These are phyloP conservation scores for Paramarasmius palmivorus DNA, from an alignment of 1,284 basidiomycete species.

Conservation along the genomic window DNA sequence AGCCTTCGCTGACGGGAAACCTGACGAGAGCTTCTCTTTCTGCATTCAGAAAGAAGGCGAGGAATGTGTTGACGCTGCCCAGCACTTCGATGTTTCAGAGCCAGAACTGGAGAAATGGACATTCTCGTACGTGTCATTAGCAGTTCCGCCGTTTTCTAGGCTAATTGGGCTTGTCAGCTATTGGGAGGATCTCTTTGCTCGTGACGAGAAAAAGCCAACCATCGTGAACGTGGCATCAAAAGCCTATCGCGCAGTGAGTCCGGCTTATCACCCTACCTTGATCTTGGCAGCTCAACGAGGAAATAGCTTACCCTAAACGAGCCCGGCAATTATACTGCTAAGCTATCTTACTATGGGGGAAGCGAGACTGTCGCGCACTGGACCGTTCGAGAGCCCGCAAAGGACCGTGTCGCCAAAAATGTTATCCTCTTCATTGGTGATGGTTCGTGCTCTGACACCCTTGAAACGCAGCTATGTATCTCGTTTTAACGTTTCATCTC, in stretches of 20 bases:
- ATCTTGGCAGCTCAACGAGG: not conserved
- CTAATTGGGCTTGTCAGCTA: constrained; percentile 26
- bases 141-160: not conserved
- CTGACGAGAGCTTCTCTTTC: constrained; percentile 38
- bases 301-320: constrained; percentile 24
- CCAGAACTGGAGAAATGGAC: constrained; percentile 38
- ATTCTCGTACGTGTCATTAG: constrained; percentile 31
- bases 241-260: constrained; percentile 38
- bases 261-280: not conserved
- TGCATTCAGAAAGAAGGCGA: constrained; percentile 33
- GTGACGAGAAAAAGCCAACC: constrained; percentile 31
- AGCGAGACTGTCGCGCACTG: constrained; percentile 34
- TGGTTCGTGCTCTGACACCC: constrained; percentile 25
- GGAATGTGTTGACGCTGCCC: constrained; percentile 29
- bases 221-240: constrained; percentile 43
- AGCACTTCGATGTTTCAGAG: constrained; percentile 35
- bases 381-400: constrained; percentile 33
- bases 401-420: constrained; percentile 35
- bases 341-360: constrained; percentile 31
- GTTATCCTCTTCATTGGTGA: constrained; percentile 42
- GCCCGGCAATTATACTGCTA: constrained; percentile 31
- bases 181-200: constrained; percentile 41
- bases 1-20: constrained; percentile 31
- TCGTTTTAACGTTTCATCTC: not conserved
- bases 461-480: not conserved